These are phyloP conservation scores for Hypsizygus marmoreus DNA, from an alignment of 768 basidiomycete genomes.

Conservation along the genomic window DNA sequence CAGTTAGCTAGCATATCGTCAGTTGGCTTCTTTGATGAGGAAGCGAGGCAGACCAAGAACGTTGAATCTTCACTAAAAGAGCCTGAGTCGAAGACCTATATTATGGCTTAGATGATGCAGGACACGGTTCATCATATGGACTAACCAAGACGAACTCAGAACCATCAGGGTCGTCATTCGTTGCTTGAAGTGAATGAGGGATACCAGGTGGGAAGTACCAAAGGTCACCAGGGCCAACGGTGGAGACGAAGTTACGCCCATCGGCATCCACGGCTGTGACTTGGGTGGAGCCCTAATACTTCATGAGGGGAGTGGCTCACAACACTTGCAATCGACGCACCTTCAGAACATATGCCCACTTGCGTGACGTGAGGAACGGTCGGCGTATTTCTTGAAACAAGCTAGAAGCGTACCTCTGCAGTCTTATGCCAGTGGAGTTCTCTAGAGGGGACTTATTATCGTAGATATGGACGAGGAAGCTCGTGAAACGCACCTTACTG, in stretches of 20 bases:
- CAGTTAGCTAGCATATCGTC: conserved; percentile 40
- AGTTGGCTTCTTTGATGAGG: not conserved
- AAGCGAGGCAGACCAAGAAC: conserved; percentile 39
- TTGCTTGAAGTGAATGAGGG: conserved; percentile 58
- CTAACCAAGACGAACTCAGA: conserved; percentile 53
- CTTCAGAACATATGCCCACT: conserved; percentile 58
- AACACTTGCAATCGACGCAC: too few species aligned
- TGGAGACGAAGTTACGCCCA: conserved; percentile 51
- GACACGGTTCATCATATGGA: not conserved
- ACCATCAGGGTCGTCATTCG: conserved; percentile 43
- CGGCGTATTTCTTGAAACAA: not conserved
- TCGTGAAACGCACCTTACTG: conserved; percentile 38
- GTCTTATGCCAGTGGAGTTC: conserved; percentile 60
- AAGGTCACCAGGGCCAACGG: conserved; percentile 50
- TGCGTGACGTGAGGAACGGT: conserved; percentile 11
- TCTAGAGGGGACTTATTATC: conserved; percentile 21
- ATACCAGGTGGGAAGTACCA: conserved; percentile 62
- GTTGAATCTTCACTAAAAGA: conserved; percentile 54
- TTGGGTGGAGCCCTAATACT: conserved; percentile 45
- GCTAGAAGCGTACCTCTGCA: conserved; percentile 35
- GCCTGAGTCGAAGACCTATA: conserved; percentile 52
- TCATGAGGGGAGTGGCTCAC: not conserved
- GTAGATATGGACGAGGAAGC: not conserved
- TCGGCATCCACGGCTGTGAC: conserved; percentile 48
- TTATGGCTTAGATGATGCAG: not conserved